Evolutionary conservation across 2,329 filamentous ascomycete genomes (phyloP), one percentile per base, ranked within the genome.

Genomic region (Coniochaeta sp.): DNA sequence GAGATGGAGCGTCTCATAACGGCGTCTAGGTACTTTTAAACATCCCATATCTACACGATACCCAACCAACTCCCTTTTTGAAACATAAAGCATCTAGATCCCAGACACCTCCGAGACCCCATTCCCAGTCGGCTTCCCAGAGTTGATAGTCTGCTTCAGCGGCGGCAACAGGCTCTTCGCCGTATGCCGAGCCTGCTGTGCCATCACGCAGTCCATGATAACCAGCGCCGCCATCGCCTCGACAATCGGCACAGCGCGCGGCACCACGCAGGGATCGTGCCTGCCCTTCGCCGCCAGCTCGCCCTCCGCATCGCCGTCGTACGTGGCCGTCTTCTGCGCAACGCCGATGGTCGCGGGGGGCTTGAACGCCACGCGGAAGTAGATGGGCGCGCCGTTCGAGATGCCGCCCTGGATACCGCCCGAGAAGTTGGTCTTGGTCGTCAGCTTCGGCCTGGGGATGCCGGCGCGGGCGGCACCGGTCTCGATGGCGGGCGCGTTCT

Each of bases 331-430:
- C 13, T 78, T 79, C 74, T 97, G 92, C 40, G 88, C 87, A 71
- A 92, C 87, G 45, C 89, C 86, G 65, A 97, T 97, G 3, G 94
- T 97, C 27, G 92, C 91, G 3, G 92, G 85, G 9, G 92, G 89
- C 78, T 97, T 97, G 82, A 97, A 97, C 14, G 83, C 91, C 5
- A 96, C 86, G 49, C 87, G 84, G 81, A 97, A 97, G 78, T 94
- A 97, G 72, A 97, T 90, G 53, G 85, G 86, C 32, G 89, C 89
- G 53, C 92, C 94, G 69, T 97, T 97, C 49, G 87, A 86, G 70
- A 97, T 97, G 50, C 92, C 92, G 40, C 92, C 94, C 73, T 97
- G 92, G 60, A 97, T 89, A 57, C 92, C 94, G 12, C 92, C 92
- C 2, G 87, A 92, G 76, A 96, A 91, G 76, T 97, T 97, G 24